Conservation (phyloP, 164 flowering plant genomes). For the Magnolia changhungtana region DNA sequence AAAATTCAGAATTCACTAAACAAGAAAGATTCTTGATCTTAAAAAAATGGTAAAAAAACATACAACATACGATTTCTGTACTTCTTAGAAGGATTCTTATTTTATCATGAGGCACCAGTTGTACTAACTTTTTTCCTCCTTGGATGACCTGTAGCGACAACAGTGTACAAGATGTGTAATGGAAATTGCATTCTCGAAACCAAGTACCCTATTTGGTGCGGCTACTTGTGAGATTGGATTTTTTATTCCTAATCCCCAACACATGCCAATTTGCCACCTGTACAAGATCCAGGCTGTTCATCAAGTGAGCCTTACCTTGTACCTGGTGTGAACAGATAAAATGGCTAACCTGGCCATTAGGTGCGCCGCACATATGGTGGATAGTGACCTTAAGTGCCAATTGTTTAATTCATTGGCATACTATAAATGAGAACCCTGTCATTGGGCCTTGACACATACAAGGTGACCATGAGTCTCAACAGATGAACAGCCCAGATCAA, state of each 20-base stretch:
- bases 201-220: neutral
- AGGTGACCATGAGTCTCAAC: too few relatives aligned
- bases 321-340: neutral
- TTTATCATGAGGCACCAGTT: constrained; percentile 22
- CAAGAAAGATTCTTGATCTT: neutral
- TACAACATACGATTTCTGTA: constrained; percentile 28
- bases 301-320: neutral
- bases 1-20: constrained; percentile 4
- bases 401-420: too few relatives aligned
- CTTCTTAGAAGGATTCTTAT: constrained; percentile 40
- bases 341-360: neutral
- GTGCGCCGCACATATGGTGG: neutral
- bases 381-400: too few relatives aligned
- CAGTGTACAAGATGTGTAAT: neutral
- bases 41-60: neutral
- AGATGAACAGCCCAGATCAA: too few relatives aligned
- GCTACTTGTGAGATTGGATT: neutral
- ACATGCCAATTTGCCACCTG: neutral
- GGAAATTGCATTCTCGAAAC: neutral
- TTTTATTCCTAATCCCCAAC: neutral
- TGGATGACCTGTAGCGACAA: constrained; percentile 37
- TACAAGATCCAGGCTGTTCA: neutral
- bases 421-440: too few relatives aligned
- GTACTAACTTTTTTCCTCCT: constrained; percentile 29
- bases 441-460: too few relatives aligned